Base-by-base conservation (phyloP, 768 basidiomycete genomes). In the Suillus bovinus region DNA sequence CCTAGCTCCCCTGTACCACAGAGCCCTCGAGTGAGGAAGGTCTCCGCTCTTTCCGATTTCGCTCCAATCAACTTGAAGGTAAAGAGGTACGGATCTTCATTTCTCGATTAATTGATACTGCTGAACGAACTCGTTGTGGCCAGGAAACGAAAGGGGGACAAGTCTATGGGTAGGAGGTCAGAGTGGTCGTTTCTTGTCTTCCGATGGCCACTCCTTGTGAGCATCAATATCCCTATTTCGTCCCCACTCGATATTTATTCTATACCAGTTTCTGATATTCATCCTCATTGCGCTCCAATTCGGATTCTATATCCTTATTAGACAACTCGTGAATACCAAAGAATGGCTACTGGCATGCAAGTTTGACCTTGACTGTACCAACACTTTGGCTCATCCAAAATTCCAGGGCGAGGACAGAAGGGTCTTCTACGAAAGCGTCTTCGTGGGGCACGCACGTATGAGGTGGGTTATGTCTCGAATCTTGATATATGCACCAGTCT, bases 241-340 rank as follows among this genome's bases (percentile, higher is more conserved):
- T 20, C 7, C 29, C 53, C 27, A 55, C 44, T 47, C 22, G 57
- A 46, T 61, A 31, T 34, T 38, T 61, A 31, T 36, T 39, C 46
- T 57, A 46, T 36, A 61, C n/a, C 65, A 97, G 95, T 72, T 81
- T 63, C 84, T 96, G 64, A 91, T 99, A 38, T 92, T 93, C 67
- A 59, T 87, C 6, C 85, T 97, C 74, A 97, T 99, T 61, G 81
- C 86, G 42, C 80, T 81, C 16, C 90, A 98, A 74, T 98, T 99
- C 72, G 82, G 91, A 16, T 73, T 90, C 31, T 99, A 99, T 69
- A 84, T 99, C 42, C 66, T 93, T 39, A 92, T 94, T 53, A 82
- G 96, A 17, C 96, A 99, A 72, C 70, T 96, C 20, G 97, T 99
- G 47, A 98, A 98, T 70, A 83, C 92, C 5, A 93, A 97, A 72